Evolutionary conservation across 148 eudicot genomes (phyloP), one percentile per base, ranked within the genome.

Genomic region (Fallopia convolvulus): DNA sequence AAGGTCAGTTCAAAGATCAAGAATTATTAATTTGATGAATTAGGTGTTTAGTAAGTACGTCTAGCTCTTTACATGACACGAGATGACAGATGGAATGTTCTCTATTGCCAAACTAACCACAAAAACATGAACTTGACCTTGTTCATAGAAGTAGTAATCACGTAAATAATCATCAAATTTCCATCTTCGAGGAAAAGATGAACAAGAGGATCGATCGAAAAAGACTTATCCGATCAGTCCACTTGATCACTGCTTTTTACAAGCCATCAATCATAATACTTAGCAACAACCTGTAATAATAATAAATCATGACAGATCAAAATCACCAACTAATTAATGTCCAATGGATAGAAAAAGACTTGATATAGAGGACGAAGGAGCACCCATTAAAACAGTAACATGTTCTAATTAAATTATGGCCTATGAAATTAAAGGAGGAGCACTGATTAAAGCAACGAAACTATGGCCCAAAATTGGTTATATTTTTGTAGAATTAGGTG

Each of bases 271-370:
- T 1, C 39, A 36, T 36, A 36, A 36, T 36, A 36, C 32, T 94
- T 90, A 63, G 97, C 85, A 82, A 91, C 91, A 80, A 93, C 97
- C 93, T 89, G 88, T 33, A 23, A 44, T 8, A 0, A 75, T 8
- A 0, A 75, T 8, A 33, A 65, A 2, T 5, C 70, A 32, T 26
- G 68, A 30, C 68, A 61, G 10, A n/a, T 55, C 60, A 17, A n/a
- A n/a, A 55, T 55, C 60, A 55, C 68, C 68, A 65, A 15, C 32
- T 30, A 18, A 13, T 40, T 11, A 32, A 13, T 2, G 65, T 6
- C 11, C 21, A 58, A 21, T 56, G 63, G 63, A 56, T 56, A 56
- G 63, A 56, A n/a, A 49, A n/a, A 1, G 63, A 56, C 30, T 56
- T n/a, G 26, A 56, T 6, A n/a, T 20, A 56, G 30, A 20, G 63